Evolutionary conservation across 75 land plant species (phyloP), one percentile per base, ranked within the genome.

Genomic region (Ceratopteris richardii): DNA sequence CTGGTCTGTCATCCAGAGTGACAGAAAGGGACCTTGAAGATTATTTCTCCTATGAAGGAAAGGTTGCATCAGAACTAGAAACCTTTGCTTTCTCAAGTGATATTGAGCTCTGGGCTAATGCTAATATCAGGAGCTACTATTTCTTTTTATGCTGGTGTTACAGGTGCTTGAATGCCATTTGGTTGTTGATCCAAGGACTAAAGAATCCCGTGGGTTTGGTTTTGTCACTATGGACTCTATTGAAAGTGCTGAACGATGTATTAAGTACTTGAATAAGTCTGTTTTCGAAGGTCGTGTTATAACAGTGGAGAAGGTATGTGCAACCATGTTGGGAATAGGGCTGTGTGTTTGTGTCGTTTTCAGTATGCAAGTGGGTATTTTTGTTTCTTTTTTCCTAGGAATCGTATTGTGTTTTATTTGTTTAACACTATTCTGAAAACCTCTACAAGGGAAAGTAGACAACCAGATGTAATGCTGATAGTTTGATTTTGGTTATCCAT

Each of bases 151-250:
- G 37, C 37, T 3, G 7, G 7, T 33, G 9, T 33, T 33, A 11
- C 63, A 92, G 98, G 95, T 92, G 44, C 51, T 71, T 29, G 95
- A 88, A 58, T 84, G 87, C 41, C 92, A 84, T 23, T 71, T 92
- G 55, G 98, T 92, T 26, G 74, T 76, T 10, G 98, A 92, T 75
- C 98, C 98, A 5, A 72, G 84, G 77, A 85, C 95, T 0, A 70
- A 82, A 31, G 90, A 88, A 69, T 88, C 98, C 25, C 79, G 98
- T 48, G 97, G 98, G 18, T 92, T 92, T 81, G 98, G 82, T 7
- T 92, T 92, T 74, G 87, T 92, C 30, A 88, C 95, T 14, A 85
- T 92, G 90, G 77, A 74, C 6, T 70, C 63, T 48, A 56, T 76
- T 55, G 75, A 85, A 19, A 87, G 81, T 40, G 98, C 95, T 6